Base-by-base conservation (phyloP, 1,284 basidiomycete species). In the Heliocybe sulcata region DNA sequence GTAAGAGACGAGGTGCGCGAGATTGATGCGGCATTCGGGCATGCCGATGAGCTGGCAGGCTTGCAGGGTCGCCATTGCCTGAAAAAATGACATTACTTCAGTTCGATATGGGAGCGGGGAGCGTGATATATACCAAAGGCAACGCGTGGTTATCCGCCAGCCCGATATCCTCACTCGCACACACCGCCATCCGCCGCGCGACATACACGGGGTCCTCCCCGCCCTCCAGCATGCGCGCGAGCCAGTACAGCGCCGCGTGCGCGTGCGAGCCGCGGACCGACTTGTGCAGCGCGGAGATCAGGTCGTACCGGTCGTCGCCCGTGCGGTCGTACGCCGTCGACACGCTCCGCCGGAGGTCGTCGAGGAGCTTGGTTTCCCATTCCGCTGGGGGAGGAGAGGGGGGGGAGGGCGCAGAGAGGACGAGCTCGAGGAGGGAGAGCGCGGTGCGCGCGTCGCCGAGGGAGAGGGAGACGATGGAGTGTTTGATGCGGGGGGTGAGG, bases 131-230 rank as follows among this genome's bases (percentile, higher is more conserved):
- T 57, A 87, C 88, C 55, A 92, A 68, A 19, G 87, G 85, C 10
- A 92, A 73, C 0, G 87, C 89, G 48, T 85, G 78, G 35, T 73
- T 73, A 67, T 92, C 86, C 16, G 88, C 87, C n/a, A 92, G 72
- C 6, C 91, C 90, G 35, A 94, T 81, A 64, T 94, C 92, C 67
- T 94, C 92, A 54, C 87, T 90, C 1, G 92, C 90, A 55, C 91
- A 87, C 1, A 94, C 87, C 14, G 92, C 80, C 69, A 94, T 80
- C 29, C 92, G 76, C 25, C 93, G 77, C 1, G 87, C 90, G 58
- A 95, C 83, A 64, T 88, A 96, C 35, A 94, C 66, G 1, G 94
- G 89, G 69, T 96, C 94, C 67, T 96, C 92, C 11, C 92, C 93
- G n/a, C 83, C 87, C 49, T 76, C 79, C 33, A 92, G 73, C 89